Percentiles rank a stretch among this genome's conserved stretches.
These are phyloP conservation scores for Cystobasidiaceae sp. DNA, from an alignment of 1,284 basidiomycete species.

Conservation along the genomic window DNA sequence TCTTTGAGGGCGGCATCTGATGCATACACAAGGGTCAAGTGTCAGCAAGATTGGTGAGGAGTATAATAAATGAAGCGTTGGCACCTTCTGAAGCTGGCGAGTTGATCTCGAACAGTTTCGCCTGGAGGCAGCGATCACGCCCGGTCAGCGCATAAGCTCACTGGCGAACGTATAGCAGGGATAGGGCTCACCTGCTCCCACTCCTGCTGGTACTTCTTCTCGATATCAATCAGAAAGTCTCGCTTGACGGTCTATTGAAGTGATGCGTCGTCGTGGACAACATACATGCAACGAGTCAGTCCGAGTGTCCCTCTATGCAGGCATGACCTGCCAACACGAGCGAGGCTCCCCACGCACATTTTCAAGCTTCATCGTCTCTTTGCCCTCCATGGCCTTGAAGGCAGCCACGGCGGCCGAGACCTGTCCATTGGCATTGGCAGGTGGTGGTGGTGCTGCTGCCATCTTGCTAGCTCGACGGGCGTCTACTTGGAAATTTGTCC, in stretches of 20 bases:
- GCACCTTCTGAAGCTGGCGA: slow-evolving; percentile 19
- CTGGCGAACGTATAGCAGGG: too few species aligned
- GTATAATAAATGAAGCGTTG: neutral
- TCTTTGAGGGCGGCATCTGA: slow-evolving; percentile 23
- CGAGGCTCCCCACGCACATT: slow-evolving; percentile 14
- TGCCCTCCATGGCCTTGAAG: slow-evolving; percentile 29
- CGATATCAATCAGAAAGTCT: slow-evolving; percentile 75
- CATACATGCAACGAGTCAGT: too few species aligned
- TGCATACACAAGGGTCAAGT: too few species aligned
- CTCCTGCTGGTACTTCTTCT: slow-evolving; percentile 72
- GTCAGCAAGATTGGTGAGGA: too few species aligned
- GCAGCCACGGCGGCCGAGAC: slow-evolving; percentile 30
- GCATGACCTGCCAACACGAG: too few species aligned
- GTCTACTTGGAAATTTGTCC: slow-evolving; percentile 17
- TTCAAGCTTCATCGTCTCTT: slow-evolving; percentile 27
- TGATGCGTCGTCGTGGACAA: neutral
- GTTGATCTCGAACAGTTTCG: slow-evolving; percentile 80
- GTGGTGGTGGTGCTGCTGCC: slow-evolving; percentile 4
- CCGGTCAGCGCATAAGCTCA: too few species aligned
- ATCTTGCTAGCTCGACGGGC: neutral
- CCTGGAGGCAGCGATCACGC: slow-evolving; percentile 38
- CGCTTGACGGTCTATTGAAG: slow-evolving; percentile 69
- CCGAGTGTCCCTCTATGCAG: too few species aligned
- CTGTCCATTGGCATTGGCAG: neutral
- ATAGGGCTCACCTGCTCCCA: slow-evolving; percentile 71